These are phyloP conservation scores for Penicillium palitans DNA, from an alignment of 2,329 filamentous ascomycete species.

Conservation along the genomic window DNA sequence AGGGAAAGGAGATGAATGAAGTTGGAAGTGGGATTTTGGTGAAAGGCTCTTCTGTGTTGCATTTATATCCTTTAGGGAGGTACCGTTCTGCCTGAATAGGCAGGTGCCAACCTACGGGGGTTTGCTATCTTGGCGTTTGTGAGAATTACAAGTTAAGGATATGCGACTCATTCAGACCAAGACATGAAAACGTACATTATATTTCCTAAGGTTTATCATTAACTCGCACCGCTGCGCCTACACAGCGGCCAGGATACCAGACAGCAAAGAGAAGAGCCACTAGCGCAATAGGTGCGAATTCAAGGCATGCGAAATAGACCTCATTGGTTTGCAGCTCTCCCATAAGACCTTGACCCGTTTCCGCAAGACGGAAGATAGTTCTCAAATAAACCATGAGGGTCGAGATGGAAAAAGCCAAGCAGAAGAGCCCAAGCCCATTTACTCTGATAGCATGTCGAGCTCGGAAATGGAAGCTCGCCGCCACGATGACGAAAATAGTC, in stretches of 20 bases:
- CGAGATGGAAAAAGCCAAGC: conserved; percentile 11
- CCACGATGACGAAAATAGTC: not conserved
- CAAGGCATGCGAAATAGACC: conserved; percentile 20
- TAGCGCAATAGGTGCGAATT: conserved; percentile 20
- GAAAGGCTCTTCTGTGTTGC: not conserved
- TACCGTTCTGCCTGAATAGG: not conserved
- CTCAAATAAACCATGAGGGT: conserved; percentile 19
- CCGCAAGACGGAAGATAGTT: conserved; percentile 19
- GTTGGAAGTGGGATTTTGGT: not conserved
- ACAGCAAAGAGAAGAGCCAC: conserved; percentile 16
- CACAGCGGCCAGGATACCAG: conserved; percentile 18
- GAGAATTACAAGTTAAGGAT: not conserved
- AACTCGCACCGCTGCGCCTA: not conserved
- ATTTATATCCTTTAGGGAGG: not conserved
- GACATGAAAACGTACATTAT: not conserved
- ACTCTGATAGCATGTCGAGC: not conserved
- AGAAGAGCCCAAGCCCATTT: not conserved
- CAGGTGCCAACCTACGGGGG: too few relatives aligned
- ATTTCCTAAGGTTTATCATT: not conserved
- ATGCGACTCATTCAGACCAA: not conserved
- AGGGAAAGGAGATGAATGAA: not conserved
- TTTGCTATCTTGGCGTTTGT: not conserved
- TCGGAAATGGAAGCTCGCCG: not conserved
- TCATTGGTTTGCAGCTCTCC: conserved; percentile 16
- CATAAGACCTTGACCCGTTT: conserved; percentile 15